Conservation (phyloP, 2,329 filamentous ascomycete species). For the Aspergillus quadricinctus region DNA sequence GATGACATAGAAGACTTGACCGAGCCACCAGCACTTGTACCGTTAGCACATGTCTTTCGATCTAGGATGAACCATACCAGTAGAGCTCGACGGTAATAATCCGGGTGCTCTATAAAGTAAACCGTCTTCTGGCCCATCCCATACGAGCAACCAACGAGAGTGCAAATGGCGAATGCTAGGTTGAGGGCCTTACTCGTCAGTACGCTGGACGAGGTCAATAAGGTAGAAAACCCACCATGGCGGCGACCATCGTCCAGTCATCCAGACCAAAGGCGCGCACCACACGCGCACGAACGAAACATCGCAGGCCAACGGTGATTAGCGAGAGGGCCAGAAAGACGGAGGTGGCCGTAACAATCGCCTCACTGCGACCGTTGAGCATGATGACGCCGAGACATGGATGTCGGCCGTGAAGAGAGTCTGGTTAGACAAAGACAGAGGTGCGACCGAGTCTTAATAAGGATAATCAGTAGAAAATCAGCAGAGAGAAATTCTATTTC, state of each 20-base stretch:
- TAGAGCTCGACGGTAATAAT: conserved; percentile 18
- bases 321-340: conserved; percentile 33
- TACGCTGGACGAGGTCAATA: not conserved
- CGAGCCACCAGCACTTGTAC: conserved; percentile 45
- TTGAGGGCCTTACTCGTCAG: conserved; percentile 18
- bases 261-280: conserved; percentile 28
- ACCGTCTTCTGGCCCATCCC: conserved; percentile 18
- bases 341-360: conserved; percentile 13
- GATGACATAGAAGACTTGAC: conserved; percentile 48
- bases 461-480: not conserved
- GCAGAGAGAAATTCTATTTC: not conserved
- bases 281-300: conserved; percentile 31
- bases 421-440: not conserved
- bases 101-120: conserved; percentile 16
- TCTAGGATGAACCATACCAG: conserved; percentile 15
- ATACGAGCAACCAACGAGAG: conserved; percentile 21
- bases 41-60: not conserved
- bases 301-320: conserved; percentile 27
- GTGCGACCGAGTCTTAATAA: not conserved
- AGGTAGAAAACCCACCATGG: conserved; percentile 8
- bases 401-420: not conserved
- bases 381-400: not conserved
- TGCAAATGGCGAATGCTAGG: conserved; percentile 23
- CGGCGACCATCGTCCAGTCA: conserved; percentile 17
- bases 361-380: conserved; percentile 4